These are phyloP conservation scores for Takashimella tepidaria DNA, from an alignment of 1,284 basidiomycete genomes.

Conservation along the genomic window DNA sequence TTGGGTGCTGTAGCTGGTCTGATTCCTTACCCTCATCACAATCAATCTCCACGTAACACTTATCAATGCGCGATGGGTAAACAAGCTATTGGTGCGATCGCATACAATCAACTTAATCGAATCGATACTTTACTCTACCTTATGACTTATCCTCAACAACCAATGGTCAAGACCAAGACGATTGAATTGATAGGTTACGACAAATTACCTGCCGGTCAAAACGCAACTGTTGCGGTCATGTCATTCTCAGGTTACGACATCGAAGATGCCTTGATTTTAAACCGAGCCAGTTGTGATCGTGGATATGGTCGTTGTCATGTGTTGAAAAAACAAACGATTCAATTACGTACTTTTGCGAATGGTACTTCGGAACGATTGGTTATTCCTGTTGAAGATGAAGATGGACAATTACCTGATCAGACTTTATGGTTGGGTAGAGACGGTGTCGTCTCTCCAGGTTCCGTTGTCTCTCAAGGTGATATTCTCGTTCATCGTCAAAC, in stretches of 20 bases:
- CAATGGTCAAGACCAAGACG: constrained; percentile 98
- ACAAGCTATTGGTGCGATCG: constrained; percentile 99
- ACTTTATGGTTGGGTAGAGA: constrained; percentile 92
- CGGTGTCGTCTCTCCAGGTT: constrained; percentile 90
- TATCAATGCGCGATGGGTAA: constrained; percentile 99
- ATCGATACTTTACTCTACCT: constrained; percentile 99
- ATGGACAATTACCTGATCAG: constrained; percentile 54
- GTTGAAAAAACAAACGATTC: constrained; percentile 87
- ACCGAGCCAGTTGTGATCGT: constrained; percentile 89
- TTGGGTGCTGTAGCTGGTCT: constrained; percentile 96
- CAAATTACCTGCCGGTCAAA: constrained; percentile 93
- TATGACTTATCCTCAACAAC: constrained; percentile 98
- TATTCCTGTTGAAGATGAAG: constrained; percentile 69
- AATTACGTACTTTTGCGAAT: constrained; percentile 94
- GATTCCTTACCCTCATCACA: constrained; percentile 99
- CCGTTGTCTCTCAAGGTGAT: constrained; percentile 87
- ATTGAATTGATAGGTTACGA: constrained; percentile 97
- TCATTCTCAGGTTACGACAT: constrained; percentile 99
- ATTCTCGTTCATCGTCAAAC: constrained; percentile 97
- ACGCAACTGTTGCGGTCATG: constrained; percentile 98
- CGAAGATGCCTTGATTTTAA: constrained; percentile 95
- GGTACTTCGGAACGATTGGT: constrained; percentile 88
- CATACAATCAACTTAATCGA: constrained; percentile 94
- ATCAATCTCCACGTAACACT: constrained; percentile 97
- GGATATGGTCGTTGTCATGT: constrained; percentile 98